Evolutionary conservation across 352 stramenopile species (phyloP), one percentile per base, ranked within the genome.

Genomic region (Phytophthora pluvialis): DNA sequence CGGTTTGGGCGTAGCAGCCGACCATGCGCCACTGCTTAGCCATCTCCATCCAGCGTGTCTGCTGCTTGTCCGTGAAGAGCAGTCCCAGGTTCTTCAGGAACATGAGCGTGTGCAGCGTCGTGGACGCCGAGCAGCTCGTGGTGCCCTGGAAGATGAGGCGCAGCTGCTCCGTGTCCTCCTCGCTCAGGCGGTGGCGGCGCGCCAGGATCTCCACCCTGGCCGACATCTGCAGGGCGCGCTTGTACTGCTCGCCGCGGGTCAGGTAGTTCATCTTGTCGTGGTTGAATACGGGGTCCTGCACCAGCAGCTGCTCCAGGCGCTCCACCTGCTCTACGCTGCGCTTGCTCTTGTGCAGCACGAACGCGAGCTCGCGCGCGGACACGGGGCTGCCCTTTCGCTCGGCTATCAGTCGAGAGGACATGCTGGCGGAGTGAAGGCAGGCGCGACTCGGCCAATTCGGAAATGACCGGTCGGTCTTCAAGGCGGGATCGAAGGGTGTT

Each of bases 1-100:
- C 21, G 21, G 91, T 97, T 61, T 96, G 90, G 11, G 82, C 88
- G 67, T 95, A 98, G 60, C 82, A 94, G 2, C 89, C 89, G 44
- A 93, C 75, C 70, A 95, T 91, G 36, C 76, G 67, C 67, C 83
- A 86, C 29, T 84, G 80, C 31, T 88, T 80, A 10, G 85, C 86
- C 46, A 86, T 61, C 16, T 84, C 49, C 67, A 94, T 83, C 88
- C 88, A 96, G 36, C 65, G 55, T 2, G 70, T 25, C 36, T 90
- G 72, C 40, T 96, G 88, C 54, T 92, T 77, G 36, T 92, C 78
- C 1, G 76, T 90, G 54, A 88, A 87, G 12, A 93, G 62, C 18
- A 88, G 59, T 3, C 51, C 75, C 16, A 90, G 39, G 56, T 88
- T 90, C 67, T 84, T 83, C 58, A 94, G 66, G 64, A 90, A 92